These are phyloP conservation scores for Fragaria vesca DNA, from an alignment of 306 rosid species.

Conservation along the genomic window DNA sequence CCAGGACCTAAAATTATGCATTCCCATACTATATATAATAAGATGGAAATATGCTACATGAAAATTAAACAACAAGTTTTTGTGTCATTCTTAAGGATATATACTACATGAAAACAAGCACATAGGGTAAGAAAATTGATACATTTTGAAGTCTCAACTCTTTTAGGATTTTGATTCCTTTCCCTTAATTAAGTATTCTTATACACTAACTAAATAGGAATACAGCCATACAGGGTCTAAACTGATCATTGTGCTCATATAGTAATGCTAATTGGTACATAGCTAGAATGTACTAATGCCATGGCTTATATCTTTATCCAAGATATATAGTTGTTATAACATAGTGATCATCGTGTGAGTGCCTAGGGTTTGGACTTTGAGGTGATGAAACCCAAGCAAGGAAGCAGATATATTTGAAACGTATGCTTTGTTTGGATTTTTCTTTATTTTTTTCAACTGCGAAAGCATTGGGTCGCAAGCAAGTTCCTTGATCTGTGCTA, in stretches of 20 bases:
- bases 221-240: not conserved
- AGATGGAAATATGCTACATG: too few relatives aligned
- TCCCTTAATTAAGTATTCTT: not conserved
- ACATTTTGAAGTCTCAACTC: not conserved
- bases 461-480: constrained; percentile 9
- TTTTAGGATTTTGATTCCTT: not conserved
- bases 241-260: not conserved
- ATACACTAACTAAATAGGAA: not conserved
- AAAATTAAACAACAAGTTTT: too few relatives aligned
- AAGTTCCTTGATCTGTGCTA: constrained; percentile 30
- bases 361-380: not conserved
- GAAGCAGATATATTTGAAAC: constrained; percentile 29
- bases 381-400: constrained; percentile 12
- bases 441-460: constrained; percentile 6
- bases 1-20: too few relatives aligned
- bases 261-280: not conserved
- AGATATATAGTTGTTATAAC: not conserved
- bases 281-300: not conserved
- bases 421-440: constrained; percentile 7
- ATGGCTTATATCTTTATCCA: not conserved
- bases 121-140: not conserved
- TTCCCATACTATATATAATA: too few relatives aligned
- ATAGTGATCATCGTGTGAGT: not conserved
- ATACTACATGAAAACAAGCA: not conserved
- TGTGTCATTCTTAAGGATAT: not conserved